phyloP scores from a whole-genome alignment of 2,329 filamentous ascomycete species.

The Apiospora arundinis region DNA sequence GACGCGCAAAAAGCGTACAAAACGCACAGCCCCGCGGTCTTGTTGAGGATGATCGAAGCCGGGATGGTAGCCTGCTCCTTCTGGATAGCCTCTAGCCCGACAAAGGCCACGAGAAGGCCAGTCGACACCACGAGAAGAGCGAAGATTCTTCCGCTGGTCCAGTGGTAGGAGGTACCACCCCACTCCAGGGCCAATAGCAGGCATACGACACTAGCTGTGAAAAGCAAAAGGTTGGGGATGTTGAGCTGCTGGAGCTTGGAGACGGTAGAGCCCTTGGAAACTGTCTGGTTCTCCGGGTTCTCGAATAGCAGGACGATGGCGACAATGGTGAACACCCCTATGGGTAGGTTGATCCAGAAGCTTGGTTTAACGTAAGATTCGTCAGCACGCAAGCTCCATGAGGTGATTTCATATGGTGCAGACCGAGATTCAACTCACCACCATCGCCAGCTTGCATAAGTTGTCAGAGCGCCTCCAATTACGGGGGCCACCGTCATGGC shows the following conservation, averaged over 20 bases:
- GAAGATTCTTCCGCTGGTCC: constrained; percentile 51
- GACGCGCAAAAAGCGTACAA: constrained; percentile 39
- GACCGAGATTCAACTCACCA: constrained; percentile 29
- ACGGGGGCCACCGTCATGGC: constrained; percentile 28
- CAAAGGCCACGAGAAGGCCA: constrained; percentile 49
- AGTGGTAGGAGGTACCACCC: constrained; percentile 45
- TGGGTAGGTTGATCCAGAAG: constrained; percentile 48
- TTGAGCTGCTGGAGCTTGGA: constrained; percentile 41
- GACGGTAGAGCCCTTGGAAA: constrained; percentile 27
- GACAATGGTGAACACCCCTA: constrained; percentile 41
- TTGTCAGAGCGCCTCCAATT: constrained; percentile 27
- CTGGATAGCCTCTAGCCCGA: constrained; percentile 42
- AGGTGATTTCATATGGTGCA: neutral
- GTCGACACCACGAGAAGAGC: constrained; percentile 47
- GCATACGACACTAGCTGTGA: constrained; percentile 39
- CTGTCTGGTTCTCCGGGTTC: constrained; percentile 27
- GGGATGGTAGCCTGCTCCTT: constrained; percentile 47
- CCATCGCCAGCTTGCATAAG: constrained; percentile 45
- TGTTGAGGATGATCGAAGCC: constrained; percentile 44
- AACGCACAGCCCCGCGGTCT: constrained; percentile 46
- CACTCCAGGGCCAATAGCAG: constrained; percentile 43
- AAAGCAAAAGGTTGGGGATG: constrained; percentile 33
- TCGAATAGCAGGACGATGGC: constrained; percentile 37
- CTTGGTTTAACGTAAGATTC: neutral
- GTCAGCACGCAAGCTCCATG: neutral